Base-by-base conservation (phyloP, 306 rosid species). In the Begonia masoniana region DNA sequence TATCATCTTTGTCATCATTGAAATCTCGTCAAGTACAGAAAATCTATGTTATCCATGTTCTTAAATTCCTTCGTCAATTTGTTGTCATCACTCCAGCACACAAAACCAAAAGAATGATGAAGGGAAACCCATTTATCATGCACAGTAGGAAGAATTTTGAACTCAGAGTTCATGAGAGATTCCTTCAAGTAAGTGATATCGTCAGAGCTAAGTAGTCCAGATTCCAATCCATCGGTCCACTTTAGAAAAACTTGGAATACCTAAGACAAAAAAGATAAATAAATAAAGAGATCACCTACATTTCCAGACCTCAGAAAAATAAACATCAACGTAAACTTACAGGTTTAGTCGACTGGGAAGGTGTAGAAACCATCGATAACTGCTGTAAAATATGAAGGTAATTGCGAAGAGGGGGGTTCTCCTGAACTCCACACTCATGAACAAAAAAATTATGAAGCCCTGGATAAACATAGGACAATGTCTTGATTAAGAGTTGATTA, bases 121-220 rank as follows among this genome's bases (percentile, higher is more conserved):
- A 89, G 71, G 14, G 97, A 89, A 52, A 78, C 95, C 97, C 97
- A 89, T 73, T 63, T 85, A 73, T 89, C 94, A 61, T 78, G 94
- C 56, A 68, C 71, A 47, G 97, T 82, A 26, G 97, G 97, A 72
- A 89, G 97, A 70, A 89, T 80, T 4, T 63, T 57, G 65, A 59
- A 78, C 62, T 89, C 83, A 52, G 67, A 51, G 65, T 63, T 78
- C 47, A 52, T 51, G 47, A 89, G 84, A 61, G 79, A 76, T 23
- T 82, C 85, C 73, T 81, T 85, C 70, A 89, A 61, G 71, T 71
- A 78, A 35, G 41, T 54, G 63, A 75, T 64, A 58, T 80, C 91
- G 50, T 76, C 94, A 43, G 63, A 50, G 64, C 75, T 68, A 60
- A 85, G 58, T 49, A 71, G 68, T 59, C 79, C 94, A 47, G 85